These are phyloP conservation scores for Pythium pectinolyticum DNA, from an alignment of 352 stramenopile genomes.

Conservation along the genomic window DNA sequence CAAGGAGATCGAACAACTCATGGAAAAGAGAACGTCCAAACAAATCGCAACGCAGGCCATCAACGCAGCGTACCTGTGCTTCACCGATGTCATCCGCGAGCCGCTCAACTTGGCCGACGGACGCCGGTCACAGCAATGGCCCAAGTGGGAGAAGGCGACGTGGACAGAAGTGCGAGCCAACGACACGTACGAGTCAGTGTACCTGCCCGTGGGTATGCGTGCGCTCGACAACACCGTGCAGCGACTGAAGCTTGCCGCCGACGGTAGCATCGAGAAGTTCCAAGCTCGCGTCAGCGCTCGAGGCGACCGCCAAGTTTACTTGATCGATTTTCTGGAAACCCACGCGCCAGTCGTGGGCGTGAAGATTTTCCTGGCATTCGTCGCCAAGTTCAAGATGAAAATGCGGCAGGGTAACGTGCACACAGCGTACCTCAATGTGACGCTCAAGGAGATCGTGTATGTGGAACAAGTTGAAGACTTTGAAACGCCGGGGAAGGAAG, in stretches of 20 bases:
- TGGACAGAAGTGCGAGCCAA: neutral
- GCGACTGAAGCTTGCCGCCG: neutral
- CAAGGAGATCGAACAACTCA: too few species aligned
- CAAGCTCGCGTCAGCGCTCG: neutral
- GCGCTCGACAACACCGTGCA: neutral
- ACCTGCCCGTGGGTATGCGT: neutral
- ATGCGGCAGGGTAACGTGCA: conserved; percentile 13
- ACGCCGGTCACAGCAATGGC: neutral
- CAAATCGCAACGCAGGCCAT: too few species aligned
- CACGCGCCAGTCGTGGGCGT: conserved; percentile 7
- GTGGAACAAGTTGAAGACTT: conserved; percentile 9
- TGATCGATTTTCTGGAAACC: conserved; percentile 1
- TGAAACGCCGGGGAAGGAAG: too few species aligned
- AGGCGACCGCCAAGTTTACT: conserved; percentile 2
- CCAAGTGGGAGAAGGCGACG: neutral
- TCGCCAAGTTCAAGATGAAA: neutral
- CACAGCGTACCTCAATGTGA: conserved; percentile 2
- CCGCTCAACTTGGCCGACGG: neutral
- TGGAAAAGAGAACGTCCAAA: too few species aligned
- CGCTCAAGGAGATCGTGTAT: conserved; percentile 2
- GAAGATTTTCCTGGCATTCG: conserved; percentile 9
- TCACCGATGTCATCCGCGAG: neutral
- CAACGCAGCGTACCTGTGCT: neutral
- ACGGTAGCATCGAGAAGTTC: neutral
- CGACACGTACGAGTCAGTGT: neutral